A percentile compares a stretch with the other conserved stretches of the same genome.
Evolutionary conservation across 192 early-diverging fungal species (phyloP).

Genomic region (Anaeromyces robustus): DNA sequence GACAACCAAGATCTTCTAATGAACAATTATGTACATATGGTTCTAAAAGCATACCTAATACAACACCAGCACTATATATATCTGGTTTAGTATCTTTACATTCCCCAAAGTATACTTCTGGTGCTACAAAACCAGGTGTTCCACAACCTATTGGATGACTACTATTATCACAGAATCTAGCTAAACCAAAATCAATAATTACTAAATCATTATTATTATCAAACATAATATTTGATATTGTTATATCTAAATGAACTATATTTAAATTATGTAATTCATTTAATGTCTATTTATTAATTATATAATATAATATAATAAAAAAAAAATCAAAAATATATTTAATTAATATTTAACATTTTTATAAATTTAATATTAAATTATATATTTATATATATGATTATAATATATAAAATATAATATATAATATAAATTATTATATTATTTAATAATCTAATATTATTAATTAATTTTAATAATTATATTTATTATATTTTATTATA

Average conservation of each 20-base stretch:
- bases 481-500: too few species aligned
- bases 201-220: conserved; percentile 33
- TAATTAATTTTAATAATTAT: too few species aligned
- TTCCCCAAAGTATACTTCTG: conserved; percentile 29
- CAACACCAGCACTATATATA: conserved; percentile 49
- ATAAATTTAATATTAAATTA: too few species aligned
- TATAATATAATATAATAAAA: too few species aligned
- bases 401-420: too few species aligned
- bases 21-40: conserved; percentile 42
- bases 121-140: conserved; percentile 60
- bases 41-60: conserved; percentile 61
- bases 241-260: conserved; percentile 54
- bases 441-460: too few species aligned
- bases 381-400: not conserved
- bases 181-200: conserved; percentile 64
- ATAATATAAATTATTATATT: too few species aligned
- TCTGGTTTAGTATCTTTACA: conserved; percentile 31
- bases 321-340: too few species aligned
- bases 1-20: conserved; percentile 52
- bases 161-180: conserved; percentile 17
- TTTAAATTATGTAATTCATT: conserved; percentile 36
- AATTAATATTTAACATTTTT: too few species aligned
- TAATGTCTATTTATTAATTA: conserved; percentile 17
- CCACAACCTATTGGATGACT: conserved; percentile 40
- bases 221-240: conserved; percentile 43